Evolutionary conservation across 2,329 filamentous ascomycete genomes (phyloP).

Genomic region (Phaeosphaeria sp.): DNA sequence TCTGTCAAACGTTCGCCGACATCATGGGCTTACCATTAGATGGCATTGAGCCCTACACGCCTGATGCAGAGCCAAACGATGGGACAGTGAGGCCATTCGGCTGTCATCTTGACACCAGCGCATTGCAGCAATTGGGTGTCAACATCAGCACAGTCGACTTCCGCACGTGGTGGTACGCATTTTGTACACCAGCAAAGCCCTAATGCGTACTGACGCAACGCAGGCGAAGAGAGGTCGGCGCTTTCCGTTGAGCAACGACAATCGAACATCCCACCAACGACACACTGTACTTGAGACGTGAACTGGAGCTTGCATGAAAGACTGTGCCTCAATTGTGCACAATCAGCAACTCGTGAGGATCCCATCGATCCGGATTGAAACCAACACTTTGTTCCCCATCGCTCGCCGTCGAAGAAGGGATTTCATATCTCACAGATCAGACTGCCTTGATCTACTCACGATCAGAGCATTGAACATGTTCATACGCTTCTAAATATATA

Average conservation of each 20-base stretch:
- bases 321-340: neutral
- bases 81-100: constrained; percentile 83
- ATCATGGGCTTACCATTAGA: constrained; percentile 78
- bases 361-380: too few relatives aligned
- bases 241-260: constrained; percentile 19
- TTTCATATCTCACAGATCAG: neutral
- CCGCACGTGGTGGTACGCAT: constrained; percentile 73
- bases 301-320: neutral
- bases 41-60: constrained; percentile 62
- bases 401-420: neutral
- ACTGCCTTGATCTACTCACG: neutral
- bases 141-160: constrained; percentile 79
- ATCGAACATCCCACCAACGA: neutral
- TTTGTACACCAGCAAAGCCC: neutral
- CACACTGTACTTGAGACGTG: neutral
- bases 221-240: constrained; percentile 44
- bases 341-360: too few relatives aligned
- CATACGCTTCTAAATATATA: neutral
- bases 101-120: constrained; percentile 82
- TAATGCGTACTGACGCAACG: constrained; percentile 14
- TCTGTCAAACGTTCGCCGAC: constrained; percentile 77
- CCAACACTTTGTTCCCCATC: too few relatives aligned
- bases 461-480: neutral
- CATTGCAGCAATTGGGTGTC: constrained; percentile 75
- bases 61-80: constrained; percentile 74